phyloP scores from a whole-genome alignment of 78 protist genomes.

The Dictyostelium capitatum region DNA sequence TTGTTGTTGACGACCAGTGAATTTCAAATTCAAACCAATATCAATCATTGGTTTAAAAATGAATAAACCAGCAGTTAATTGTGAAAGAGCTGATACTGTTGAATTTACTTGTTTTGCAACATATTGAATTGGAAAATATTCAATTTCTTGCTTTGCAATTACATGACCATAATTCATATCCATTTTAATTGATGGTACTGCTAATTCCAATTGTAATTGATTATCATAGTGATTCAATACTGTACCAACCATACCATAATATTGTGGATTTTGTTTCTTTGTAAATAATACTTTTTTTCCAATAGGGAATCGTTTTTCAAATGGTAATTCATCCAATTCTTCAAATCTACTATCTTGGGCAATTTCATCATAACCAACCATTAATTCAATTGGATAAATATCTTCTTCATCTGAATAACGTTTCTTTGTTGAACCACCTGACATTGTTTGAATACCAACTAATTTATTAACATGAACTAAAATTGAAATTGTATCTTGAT shows the following conservation, averaged over 20 bases:
- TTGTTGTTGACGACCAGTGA: conserved; percentile 67
- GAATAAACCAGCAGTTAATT: conserved; percentile 58
- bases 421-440: conserved; percentile 40
- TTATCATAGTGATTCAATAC: conserved; percentile 40
- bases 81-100: neutral
- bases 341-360: conserved; percentile 52
- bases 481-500: neutral
- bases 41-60: conserved; percentile 58
- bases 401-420: conserved; percentile 46
- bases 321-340: conserved; percentile 42
- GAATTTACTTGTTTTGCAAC: conserved; percentile 15
- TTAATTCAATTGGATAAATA: conserved; percentile 45
- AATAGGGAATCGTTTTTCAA: conserved; percentile 51
- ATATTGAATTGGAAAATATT: conserved; percentile 28
- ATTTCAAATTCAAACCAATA: conserved; percentile 78
- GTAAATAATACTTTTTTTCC: conserved; percentile 45
- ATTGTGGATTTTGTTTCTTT: conserved; percentile 31
- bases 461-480: conserved; percentile 45
- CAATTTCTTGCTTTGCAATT: neutral
- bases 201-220: conserved; percentile 38
- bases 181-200: neutral
- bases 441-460: conserved; percentile 34
- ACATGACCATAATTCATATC: conserved; percentile 46
- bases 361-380: conserved; percentile 53
- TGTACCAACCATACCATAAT: conserved; percentile 57